Base-by-base conservation (phyloP, 768 basidiomycete species). In the Lactarius indigo region DNA sequence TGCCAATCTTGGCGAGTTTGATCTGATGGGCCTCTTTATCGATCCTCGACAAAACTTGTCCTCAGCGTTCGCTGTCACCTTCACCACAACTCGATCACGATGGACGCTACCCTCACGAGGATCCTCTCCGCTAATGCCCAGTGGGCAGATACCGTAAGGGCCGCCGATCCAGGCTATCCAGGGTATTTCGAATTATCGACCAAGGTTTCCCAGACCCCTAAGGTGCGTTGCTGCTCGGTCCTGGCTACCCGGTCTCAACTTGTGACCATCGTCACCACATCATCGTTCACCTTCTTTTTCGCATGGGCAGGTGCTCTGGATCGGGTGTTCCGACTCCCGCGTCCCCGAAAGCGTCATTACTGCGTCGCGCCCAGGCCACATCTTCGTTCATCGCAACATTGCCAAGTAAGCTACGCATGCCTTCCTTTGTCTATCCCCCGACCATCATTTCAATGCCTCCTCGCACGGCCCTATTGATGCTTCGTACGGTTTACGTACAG, bases 301-400 rank as follows among this genome's bases (percentile, higher is more conserved):
- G 12, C 2, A 8, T 35, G 35, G 35, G 13, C 59, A 91, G 90
- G 79, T 88, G 15, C 84, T 90, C 70, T 92, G 89, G 89, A 84
- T 92, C 72, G 89, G 90, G 59, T 92, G 90, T 75, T 83, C 92
- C 42, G 94, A 96, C 75, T 94, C 92, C 15, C 82, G 94, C 69
- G 90, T 94, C 3, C 92, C 91, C 23, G 92, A 93, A 75, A 85
- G 85, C 42, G 87, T 91, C 70, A 78, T 91, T 64, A 87, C 86
- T 41, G 84, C 80, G 37, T 79, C 85, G 10, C 81, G 82, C 69
- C 94, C 94, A 0, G 94, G 93, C 62, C 88, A 89, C 52, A 85
- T 91, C 66, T 95, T 96, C 72, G 87, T 89, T 33, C 87, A 93
- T 76, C 81, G 94, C 57, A 95, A 95, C 76, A 88, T 96, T 70